Evolutionary conservation across 192 early-diverging fungal species (phyloP).

Genomic region (Coemansia aciculifera): DNA sequence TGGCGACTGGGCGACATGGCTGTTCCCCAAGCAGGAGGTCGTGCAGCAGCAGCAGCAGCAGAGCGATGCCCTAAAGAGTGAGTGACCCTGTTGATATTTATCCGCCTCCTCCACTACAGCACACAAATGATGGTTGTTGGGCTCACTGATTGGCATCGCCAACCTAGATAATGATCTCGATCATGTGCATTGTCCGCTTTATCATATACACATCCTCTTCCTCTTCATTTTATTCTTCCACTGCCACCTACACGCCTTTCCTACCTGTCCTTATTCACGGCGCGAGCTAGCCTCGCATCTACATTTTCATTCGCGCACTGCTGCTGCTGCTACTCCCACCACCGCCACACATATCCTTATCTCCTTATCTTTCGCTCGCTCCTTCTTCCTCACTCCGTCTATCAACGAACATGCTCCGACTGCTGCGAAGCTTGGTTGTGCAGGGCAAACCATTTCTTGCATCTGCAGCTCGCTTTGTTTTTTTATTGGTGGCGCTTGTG

Average conservation of each 20-base stretch:
- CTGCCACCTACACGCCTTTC: too few species aligned
- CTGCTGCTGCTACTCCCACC: not conserved
- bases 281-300: conserved; percentile 8
- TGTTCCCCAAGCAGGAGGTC: conserved; percentile 69
- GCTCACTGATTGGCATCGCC: not conserved
- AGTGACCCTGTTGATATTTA: conserved; percentile 33
- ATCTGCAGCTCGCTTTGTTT: conserved; percentile 10
- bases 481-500: not conserved
- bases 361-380: not conserved
- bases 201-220: conserved; percentile 14
- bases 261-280: not conserved
- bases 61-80: conserved; percentile 48
- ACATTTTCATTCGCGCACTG: not conserved
- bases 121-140: conserved; percentile 9
- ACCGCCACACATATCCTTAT: not conserved
- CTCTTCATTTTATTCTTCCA: not conserved
- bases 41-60: conserved; percentile 48
- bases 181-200: conserved; percentile 17
- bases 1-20: conserved; percentile 85
- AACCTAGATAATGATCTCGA: conserved; percentile 11
- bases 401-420: not conserved
- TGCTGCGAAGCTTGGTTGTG: conserved; percentile 4
- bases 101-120: conserved; percentile 9
- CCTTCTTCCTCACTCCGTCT: not conserved
- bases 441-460: not conserved